phyloP scores from a whole-genome alignment of 2,329 filamentous ascomycete genomes.

The Epichloe gansuensis region DNA sequence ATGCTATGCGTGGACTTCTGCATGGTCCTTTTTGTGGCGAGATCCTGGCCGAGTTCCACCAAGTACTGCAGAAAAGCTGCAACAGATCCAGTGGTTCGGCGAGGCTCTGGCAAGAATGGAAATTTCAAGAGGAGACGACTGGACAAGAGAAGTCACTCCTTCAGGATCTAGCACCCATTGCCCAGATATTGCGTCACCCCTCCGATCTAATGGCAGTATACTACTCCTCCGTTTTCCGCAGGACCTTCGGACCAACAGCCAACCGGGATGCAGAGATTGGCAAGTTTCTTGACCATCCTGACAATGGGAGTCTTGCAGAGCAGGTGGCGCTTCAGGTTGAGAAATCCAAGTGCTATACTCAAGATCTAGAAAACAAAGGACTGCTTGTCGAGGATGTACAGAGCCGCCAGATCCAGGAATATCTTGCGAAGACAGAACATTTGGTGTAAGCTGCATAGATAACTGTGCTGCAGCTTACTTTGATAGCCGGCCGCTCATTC shows the following conservation, averaged over 20 bases:
- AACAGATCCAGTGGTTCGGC: background rate
- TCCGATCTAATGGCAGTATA: background rate
- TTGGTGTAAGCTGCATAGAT: background rate
- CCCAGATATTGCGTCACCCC: background rate
- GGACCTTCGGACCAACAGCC: background rate
- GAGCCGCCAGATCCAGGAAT: background rate
- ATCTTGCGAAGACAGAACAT: background rate
- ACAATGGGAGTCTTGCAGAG: background rate
- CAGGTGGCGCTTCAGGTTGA: slow-evolving; percentile 4
- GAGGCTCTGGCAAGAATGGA: background rate
- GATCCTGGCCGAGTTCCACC: background rate
- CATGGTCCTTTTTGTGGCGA: background rate
- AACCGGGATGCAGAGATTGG: background rate
- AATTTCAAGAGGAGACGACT: background rate
- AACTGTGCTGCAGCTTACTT: too few species aligned
- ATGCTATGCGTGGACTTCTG: too few species aligned
- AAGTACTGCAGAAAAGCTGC: background rate
- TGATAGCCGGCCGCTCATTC: too few species aligned
- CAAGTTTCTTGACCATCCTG: background rate
- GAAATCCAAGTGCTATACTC: slow-evolving; percentile 7
- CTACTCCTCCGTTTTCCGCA: slow-evolving; percentile 1
- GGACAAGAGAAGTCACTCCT: background rate
- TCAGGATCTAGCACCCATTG: background rate
- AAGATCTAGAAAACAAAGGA: slow-evolving; percentile 5
- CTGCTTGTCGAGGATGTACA: slow-evolving; percentile 4